A percentile compares a stretch with the other conserved stretches of the same genome.
These are phyloP conservation scores for Botrytis aclada DNA, from an alignment of 2,329 filamentous ascomycete genomes.

Conservation along the genomic window DNA sequence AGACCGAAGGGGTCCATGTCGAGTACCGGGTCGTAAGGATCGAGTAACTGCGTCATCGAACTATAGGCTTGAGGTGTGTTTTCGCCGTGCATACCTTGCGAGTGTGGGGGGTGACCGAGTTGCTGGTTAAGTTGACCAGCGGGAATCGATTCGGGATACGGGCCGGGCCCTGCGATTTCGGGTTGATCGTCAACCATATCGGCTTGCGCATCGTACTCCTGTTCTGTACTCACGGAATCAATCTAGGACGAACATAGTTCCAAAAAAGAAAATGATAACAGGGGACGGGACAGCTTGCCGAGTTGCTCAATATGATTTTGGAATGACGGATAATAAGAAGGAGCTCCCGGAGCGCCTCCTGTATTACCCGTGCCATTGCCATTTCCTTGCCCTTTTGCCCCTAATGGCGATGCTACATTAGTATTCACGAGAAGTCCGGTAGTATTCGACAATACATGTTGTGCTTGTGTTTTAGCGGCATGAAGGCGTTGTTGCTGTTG, in stretches of 20 bases:
- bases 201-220: conserved; percentile 90
- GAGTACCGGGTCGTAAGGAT: conserved; percentile 78
- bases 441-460: conserved; percentile 32
- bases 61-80: conserved; percentile 43
- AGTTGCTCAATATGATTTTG: conserved; percentile 83
- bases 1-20: conserved; percentile 93
- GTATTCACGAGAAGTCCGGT: conserved; percentile 30
- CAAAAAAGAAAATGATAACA: conserved; percentile 46
- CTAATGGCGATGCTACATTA: conserved; percentile 30
- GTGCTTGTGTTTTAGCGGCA: conserved; percentile 29
- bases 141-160: conserved; percentile 60
- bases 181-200: conserved; percentile 83
- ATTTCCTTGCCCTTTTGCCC: conserved; percentile 36
- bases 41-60: conserved; percentile 49
- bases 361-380: conserved; percentile 39
- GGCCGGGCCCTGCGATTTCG: conserved; percentile 59
- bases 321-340: conserved; percentile 71
- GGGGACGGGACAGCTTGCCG: conserved; percentile 69
- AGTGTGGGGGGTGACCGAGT: conserved; percentile 41
- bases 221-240: conserved; percentile 71
- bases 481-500: conserved; percentile 42
- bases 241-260: conserved; percentile 65
- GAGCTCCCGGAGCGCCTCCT: conserved; percentile 42
- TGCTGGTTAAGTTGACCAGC: conserved; percentile 24
- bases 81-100: conserved; percentile 41